Evolutionary conservation across 1,284 basidiomycete species (phyloP).

Genomic region (Cystobasidiaceae sp.): DNA sequence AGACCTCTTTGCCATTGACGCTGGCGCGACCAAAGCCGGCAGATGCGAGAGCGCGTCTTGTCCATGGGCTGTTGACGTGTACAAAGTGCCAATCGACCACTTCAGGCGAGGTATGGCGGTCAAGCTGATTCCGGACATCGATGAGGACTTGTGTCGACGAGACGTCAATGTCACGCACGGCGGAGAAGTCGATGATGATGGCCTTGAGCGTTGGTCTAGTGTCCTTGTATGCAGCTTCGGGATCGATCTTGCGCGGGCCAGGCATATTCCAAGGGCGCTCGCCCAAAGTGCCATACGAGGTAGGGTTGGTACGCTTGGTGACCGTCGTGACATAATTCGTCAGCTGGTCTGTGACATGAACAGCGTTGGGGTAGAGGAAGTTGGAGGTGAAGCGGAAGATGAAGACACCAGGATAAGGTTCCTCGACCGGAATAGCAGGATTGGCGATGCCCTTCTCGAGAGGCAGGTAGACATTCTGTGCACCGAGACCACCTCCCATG

Average conservation of each 20-base stretch:
- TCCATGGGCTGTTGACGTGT: conserved; percentile 86
- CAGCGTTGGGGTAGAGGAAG: conserved; percentile 85
- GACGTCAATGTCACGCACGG: conserved; percentile 67
- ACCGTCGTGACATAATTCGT: conserved; percentile 48
- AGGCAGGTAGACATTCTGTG: conserved; percentile 76
- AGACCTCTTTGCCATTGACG: conserved; percentile 18
- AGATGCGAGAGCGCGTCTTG: conserved; percentile 51
- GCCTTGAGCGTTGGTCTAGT: conserved; percentile 68
- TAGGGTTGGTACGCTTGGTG: conserved; percentile 69
- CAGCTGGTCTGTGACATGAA: conserved; percentile 23
- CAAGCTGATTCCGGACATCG: conserved; percentile 78
- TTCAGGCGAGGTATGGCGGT: conserved; percentile 78
- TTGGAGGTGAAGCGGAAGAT: conserved; percentile 93
- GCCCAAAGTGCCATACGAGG: conserved; percentile 56
- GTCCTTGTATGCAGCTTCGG: conserved; percentile 40
- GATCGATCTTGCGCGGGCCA: conserved; percentile 42
- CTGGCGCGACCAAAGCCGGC: conserved; percentile 30
- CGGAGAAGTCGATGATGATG: conserved; percentile 84
- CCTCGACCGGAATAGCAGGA: conserved; percentile 64
- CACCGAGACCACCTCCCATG: conserved; percentile 49
- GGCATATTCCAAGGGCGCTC: conserved; percentile 96
- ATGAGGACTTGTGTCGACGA: conserved; percentile 87
- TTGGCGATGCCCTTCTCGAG: conserved; percentile 58
- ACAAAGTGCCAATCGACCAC: conserved; percentile 88
- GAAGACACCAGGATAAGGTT: conserved; percentile 79